A percentile compares a stretch with the other conserved stretches of the same genome.
Evolutionary conservation across 1,284 basidiomycete species (phyloP).

Genomic region (Marasmius tenuissimus): DNA sequence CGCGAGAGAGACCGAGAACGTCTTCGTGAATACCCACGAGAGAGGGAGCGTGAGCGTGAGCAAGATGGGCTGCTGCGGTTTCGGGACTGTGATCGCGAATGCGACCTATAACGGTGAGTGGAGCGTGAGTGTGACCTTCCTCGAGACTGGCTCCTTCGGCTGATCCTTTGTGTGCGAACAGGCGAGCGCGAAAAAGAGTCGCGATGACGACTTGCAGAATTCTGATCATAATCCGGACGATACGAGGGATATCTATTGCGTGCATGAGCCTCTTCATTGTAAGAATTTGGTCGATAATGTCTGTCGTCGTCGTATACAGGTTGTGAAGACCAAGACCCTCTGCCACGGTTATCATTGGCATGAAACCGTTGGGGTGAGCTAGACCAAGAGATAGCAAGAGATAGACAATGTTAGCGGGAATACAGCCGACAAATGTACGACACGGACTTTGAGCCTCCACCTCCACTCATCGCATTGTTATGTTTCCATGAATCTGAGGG

Average conservation of each 20-base stretch:
- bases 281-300: slow-evolving; percentile 17
- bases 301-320: slow-evolving; percentile 21
- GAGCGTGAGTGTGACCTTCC: slow-evolving; percentile 13
- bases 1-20: slow-evolving; percentile 14
- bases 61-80: background rate
- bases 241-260: slow-evolving; percentile 40
- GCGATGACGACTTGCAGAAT: slow-evolving; percentile 30
- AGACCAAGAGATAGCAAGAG: no score
- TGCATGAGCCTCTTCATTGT: slow-evolving; percentile 16
- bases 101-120: slow-evolving; percentile 2
- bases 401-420: background rate
- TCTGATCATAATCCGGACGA: slow-evolving; percentile 37
- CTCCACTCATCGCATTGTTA: slow-evolving; percentile 35
- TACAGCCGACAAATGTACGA: slow-evolving; percentile 15
- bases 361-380: background rate
- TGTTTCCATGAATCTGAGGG: slow-evolving; percentile 73
- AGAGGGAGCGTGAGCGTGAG: slow-evolving; percentile 12
- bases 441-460: slow-evolving; percentile 27
- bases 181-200: slow-evolving; percentile 36
- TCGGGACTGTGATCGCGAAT: slow-evolving; percentile 1
- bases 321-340: background rate
- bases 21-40: slow-evolving; percentile 13
- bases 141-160: slow-evolving; percentile 4
- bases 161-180: background rate
- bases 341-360: background rate